These are phyloP conservation scores for Cyberlindnera sargentensis DNA, from an alignment of 805 yeast species.

Conservation along the genomic window DNA sequence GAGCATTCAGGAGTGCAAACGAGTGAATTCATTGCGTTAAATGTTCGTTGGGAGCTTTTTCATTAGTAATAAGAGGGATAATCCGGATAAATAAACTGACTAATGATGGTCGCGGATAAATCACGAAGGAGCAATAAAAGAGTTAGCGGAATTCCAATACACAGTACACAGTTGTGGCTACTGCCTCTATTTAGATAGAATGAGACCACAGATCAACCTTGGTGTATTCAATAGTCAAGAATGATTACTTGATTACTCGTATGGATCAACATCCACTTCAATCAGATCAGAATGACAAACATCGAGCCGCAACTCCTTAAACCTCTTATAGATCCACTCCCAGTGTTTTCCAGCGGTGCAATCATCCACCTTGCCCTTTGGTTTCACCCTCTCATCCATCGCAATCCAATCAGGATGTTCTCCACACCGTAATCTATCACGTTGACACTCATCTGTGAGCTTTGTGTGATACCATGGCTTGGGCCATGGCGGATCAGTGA, in stretches of 20 bases:
- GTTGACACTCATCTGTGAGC: constrained; percentile 8
- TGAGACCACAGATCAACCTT: too few species aligned
- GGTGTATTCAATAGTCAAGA: too few species aligned
- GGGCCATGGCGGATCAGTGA: constrained; percentile 58
- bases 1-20: neutral
- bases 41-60: too few species aligned
- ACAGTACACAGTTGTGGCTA: too few species aligned
- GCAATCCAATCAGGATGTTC: constrained; percentile 9
- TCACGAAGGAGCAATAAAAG: too few species aligned
- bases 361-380: constrained; percentile 9
- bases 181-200: too few species aligned
- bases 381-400: constrained; percentile 6
- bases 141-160: too few species aligned
- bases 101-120: too few species aligned
- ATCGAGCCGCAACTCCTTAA: constrained; percentile 14
- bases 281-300: constrained; percentile 19
- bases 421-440: constrained; percentile 12
- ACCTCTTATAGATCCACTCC: constrained; percentile 15
- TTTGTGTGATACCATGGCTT: constrained; percentile 49
- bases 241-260: constrained; percentile 13
- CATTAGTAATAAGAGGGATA: too few species aligned
- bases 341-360: constrained; percentile 19
- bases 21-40: too few species aligned
- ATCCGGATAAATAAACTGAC: too few species aligned
- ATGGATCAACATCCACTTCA: constrained; percentile 15